A percentile compares a stretch with the other conserved stretches of the same genome.
These are phyloP conservation scores for Talaromyces wortmannii DNA, from an alignment of 495 filamentous ascomycete genomes.

Conservation along the genomic window DNA sequence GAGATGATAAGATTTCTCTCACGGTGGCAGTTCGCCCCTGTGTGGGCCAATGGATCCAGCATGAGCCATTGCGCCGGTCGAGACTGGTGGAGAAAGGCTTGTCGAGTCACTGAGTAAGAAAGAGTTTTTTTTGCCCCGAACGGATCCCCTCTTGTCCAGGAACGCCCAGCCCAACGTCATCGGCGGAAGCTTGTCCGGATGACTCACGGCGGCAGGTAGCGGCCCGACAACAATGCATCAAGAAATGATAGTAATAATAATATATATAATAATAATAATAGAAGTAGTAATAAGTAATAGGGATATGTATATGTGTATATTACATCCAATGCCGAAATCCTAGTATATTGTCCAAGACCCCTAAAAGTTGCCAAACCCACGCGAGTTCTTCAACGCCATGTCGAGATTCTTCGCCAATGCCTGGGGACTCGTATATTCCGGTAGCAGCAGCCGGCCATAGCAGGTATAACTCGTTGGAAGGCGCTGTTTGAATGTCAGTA, in stretches of 20 bases:
- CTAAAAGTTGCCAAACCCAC: slow-evolving; percentile 68
- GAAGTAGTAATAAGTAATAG: neutral
- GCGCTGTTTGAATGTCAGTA: slow-evolving; percentile 28
- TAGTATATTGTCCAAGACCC: neutral
- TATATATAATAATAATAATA: too few relatives aligned
- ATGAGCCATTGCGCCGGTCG: neutral
- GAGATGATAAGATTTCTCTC: neutral
- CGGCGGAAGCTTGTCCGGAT: neutral
- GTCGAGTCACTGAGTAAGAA: neutral
- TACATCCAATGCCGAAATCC: too few relatives aligned
- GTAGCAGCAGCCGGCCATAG: slow-evolving; percentile 78
- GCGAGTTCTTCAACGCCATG: slow-evolving; percentile 81
- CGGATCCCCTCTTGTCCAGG: neutral
- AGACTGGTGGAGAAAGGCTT: neutral
- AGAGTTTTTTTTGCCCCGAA: neutral
- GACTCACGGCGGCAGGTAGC: neutral
- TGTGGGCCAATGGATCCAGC: neutral
- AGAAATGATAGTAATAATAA: too few relatives aligned
- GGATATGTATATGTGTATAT: neutral
- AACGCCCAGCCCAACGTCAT: neutral
- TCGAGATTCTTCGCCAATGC: slow-evolving; percentile 66
- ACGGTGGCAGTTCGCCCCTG: neutral
- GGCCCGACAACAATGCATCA: too few relatives aligned
- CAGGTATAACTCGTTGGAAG: slow-evolving; percentile 84
- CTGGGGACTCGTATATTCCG: slow-evolving; percentile 66